Evolutionary conservation across 495 filamentous ascomycete species (phyloP), one percentile per base, ranked within the genome.

Genomic region (Pseudevernia furfuracea): DNA sequence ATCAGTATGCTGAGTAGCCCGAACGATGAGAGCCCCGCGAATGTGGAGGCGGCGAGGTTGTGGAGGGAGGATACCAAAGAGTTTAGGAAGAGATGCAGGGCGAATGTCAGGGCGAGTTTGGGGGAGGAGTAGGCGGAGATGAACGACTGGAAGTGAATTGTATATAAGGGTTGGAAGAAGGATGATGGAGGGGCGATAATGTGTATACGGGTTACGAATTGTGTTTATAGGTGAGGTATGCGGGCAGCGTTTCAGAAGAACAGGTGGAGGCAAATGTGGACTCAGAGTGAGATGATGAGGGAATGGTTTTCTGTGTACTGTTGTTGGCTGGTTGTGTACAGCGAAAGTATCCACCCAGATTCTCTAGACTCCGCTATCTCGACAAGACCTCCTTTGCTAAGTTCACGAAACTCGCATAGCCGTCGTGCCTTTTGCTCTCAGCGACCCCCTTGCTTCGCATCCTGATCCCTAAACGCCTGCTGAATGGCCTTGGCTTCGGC

Each of bases 21-120:
- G 37, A 98, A 97, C 72, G 90, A 94, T 67, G 94, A 97, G 82
- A 92, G 88, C 69, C 91, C 95, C 1, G 94, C 94, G 3, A 97
- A 98, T 71, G 84, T 97, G 12, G 94, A 98, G 72, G 94, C 94
- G 1, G 93, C 91, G 15, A 79, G 87, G 55, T 69, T 97, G 73
- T 89, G 96, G 85, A 81, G 94, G 34, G 91, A 92, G 69, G 89
- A 97, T 71, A 78, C 84, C 60, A 85, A 85, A 69, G 91, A 92
- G 61, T 96, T 93, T 69, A 82, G 87, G 77, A 90, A 84, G 76
- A 74, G 84, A 44, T 90, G 89, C 67, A 78, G 89, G 67, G 84
- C 84, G 76, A 88, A 87, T 70, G 92, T 97, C 8, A 80, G 90
- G 72, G 87, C 87, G 73, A 97, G 93, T 71, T 74, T 93, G 70